Conservation (phyloP, 2,329 filamentous ascomycete species). For the Zasmidium angulare region DNA sequence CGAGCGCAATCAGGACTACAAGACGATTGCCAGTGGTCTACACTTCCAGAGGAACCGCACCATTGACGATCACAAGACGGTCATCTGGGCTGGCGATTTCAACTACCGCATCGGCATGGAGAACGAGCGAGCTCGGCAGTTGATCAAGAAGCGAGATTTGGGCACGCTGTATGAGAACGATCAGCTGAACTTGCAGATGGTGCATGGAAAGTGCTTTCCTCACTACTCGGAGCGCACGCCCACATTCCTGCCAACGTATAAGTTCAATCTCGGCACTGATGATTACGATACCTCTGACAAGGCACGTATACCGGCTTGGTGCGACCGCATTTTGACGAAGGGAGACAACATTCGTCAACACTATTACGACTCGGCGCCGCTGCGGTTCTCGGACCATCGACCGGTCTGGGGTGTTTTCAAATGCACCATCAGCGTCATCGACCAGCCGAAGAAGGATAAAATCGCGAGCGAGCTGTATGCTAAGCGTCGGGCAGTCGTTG, state of each 20-base stretch:
- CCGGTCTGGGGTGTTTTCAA: conserved; percentile 90
- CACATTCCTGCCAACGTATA: conserved; percentile 90
- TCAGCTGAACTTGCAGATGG: conserved; percentile 95
- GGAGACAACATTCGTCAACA: conserved; percentile 79
- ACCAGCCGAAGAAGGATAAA: conserved; percentile 69
- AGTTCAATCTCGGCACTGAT: conserved; percentile 86
- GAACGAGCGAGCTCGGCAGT: conserved; percentile 72
- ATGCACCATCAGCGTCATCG: conserved; percentile 75
- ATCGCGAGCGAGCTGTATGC: conserved; percentile 76
- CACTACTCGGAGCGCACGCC: conserved; percentile 91
- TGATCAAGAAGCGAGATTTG: conserved; percentile 72
- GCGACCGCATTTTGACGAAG: conserved; percentile 86
- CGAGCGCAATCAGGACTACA: conserved; percentile 90
- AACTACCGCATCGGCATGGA: conserved; percentile 92
- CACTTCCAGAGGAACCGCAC: conserved; percentile 86
- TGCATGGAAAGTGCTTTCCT: conserved; percentile 82
- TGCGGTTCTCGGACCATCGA: conserved; percentile 92
- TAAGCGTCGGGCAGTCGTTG: conserved; percentile 64
- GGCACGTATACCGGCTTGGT: conserved; percentile 93
- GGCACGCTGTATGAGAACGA: conserved; percentile 86
- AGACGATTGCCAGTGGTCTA: conserved; percentile 81
- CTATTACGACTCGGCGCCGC: conserved; percentile 76
- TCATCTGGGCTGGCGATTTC: conserved; percentile 97
- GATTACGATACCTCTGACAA: conserved; percentile 95
- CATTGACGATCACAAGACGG: conserved; percentile 87